Evolutionary conservation across 768 basidiomycete species (phyloP).

Genomic region (Coprinopsis marcescibilis): DNA sequence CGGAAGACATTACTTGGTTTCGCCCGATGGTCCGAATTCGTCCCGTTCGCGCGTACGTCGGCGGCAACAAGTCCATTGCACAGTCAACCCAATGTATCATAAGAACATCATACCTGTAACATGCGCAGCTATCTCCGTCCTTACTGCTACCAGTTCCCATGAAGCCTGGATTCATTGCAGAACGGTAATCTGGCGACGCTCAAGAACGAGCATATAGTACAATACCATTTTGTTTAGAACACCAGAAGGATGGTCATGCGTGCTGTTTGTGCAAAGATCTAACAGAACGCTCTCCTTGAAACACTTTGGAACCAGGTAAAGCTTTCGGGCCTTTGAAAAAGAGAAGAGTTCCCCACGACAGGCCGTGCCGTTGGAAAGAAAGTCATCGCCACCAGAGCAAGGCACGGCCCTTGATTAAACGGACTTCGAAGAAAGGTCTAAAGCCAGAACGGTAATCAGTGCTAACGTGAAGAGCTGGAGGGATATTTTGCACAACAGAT

Average conservation of each 20-base stretch:
- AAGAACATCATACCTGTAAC: not conserved
- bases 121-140: not conserved
- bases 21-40: no score
- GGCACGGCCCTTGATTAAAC: not conserved
- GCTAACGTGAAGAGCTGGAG: conserved; percentile 3
- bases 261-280: no score
- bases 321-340: no score
- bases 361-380: no score
- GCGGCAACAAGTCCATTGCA: no score
- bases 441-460: conserved; percentile 1
- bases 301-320: no score
- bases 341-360: no score
- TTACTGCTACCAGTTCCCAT: not conserved
- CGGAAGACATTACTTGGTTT: no score
- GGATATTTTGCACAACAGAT: not conserved
- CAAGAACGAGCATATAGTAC: not conserved
- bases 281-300: no score
- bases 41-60: no score
- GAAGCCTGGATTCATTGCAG: not conserved
- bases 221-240: not conserved
- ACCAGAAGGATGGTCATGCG: not conserved
- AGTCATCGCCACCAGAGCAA: not conserved
- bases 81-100: no score
- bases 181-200: conserved; percentile 1
- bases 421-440: not conserved